A percentile compares a stretch with the other conserved stretches of the same genome.
These are phyloP conservation scores for Leccinellum rugosiceps DNA, from an alignment of 768 basidiomycete species.

Conservation along the genomic window DNA sequence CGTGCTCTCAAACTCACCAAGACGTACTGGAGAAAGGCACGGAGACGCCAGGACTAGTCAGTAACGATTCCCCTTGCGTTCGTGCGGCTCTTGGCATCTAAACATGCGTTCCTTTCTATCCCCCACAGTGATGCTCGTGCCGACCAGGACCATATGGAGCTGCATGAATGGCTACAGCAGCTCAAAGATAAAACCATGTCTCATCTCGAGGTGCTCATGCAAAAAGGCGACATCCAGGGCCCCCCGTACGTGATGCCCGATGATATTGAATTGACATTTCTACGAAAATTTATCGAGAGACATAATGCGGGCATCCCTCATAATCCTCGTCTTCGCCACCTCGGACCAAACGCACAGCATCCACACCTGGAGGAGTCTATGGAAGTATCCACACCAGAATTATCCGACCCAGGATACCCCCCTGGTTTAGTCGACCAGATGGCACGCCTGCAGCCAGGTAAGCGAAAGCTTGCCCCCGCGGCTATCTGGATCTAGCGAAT, in stretches of 20 bases:
- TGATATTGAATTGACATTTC: slow-evolving; percentile 71
- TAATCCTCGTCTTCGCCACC: slow-evolving; percentile 73
- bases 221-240: slow-evolving; percentile 82
- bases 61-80: slow-evolving; percentile 7
- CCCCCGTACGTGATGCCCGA: slow-evolving; percentile 82
- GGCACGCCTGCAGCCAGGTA: slow-evolving; percentile 35
- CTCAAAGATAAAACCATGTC: slow-evolving; percentile 89
- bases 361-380: slow-evolving; percentile 34
- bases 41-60: slow-evolving; percentile 70
- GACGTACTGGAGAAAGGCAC: slow-evolving; percentile 82
- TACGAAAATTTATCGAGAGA: slow-evolving; percentile 79
- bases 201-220: slow-evolving; percentile 82
- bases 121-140: slow-evolving; percentile 58
- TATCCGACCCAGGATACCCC: slow-evolving; percentile 33
- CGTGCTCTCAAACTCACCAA: slow-evolving; percentile 80
- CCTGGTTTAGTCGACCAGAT: slow-evolving; percentile 32
- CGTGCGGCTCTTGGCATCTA: neutral
- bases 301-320: slow-evolving; percentile 74
- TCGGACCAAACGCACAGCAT: slow-evolving; percentile 30
- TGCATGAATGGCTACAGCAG: slow-evolving; percentile 85
- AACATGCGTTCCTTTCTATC: slow-evolving; percentile 4
- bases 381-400: slow-evolving; percentile 33
- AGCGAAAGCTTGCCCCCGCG: neutral
- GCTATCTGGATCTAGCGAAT: slow-evolving; percentile 3
- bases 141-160: slow-evolving; percentile 86